Conservation (phyloP, 78 protist species). For the Mastigamoeba balamuthi region DNA sequence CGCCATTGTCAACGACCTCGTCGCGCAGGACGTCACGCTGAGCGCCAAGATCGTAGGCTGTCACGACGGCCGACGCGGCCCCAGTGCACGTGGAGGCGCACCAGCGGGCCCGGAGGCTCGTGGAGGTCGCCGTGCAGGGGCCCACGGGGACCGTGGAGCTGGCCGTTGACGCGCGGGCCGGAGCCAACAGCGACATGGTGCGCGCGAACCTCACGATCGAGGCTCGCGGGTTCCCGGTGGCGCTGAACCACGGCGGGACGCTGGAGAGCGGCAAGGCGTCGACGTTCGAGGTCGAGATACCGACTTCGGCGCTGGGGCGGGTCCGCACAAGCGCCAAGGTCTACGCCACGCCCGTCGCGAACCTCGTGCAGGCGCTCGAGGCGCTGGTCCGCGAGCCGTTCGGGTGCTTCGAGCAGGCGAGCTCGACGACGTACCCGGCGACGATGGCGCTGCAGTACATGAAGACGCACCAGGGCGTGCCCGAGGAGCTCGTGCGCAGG, state of each 20-base stretch:
- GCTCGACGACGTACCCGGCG: slow-evolving; percentile 10
- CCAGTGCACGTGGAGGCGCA: not conserved
- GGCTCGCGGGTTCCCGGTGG: too few species aligned
- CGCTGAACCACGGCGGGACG: too few species aligned
- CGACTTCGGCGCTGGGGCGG: too few species aligned
- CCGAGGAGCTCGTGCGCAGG: not conserved
- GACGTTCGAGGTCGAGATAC: too few species aligned
- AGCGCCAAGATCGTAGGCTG: not conserved
- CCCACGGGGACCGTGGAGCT: too few species aligned
- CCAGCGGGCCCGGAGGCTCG: not conserved
- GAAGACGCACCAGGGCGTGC: not conserved
- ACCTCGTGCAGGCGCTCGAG: not conserved
- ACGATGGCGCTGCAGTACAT: slow-evolving; percentile 16
- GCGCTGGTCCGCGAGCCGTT: slow-evolving; percentile 9
- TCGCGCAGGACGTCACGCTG: not conserved
- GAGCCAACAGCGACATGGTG: too few species aligned
- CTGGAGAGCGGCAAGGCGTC: too few species aligned
- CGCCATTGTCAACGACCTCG: not conserved
- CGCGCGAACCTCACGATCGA: too few species aligned
- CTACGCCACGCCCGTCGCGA: not conserved
- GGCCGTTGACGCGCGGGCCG: too few species aligned
- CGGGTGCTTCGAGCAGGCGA: slow-evolving; percentile 25
- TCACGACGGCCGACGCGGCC: not conserved
- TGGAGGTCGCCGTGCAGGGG: not conserved
- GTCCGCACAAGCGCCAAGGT: too few species aligned